Evolutionary conservation across 2,329 filamentous ascomycete genomes (phyloP), one percentile per base, ranked within the genome.

Genomic region (Thielaviopsis ethacetica): DNA sequence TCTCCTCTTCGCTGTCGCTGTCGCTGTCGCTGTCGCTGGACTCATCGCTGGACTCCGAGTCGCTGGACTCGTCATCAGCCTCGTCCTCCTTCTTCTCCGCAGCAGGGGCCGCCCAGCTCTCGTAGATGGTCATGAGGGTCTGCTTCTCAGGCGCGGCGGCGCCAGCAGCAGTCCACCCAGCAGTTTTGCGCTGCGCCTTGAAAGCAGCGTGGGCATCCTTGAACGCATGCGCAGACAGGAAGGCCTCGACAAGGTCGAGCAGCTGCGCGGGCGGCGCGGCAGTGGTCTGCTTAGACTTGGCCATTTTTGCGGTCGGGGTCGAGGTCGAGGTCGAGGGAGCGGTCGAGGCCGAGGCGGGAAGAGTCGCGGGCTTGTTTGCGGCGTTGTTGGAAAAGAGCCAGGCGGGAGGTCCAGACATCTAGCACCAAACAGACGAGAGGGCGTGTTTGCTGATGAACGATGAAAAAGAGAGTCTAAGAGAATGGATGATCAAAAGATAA

Each of bases 141-240:
- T 71, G 66, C 41, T 71, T 67, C 9, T 34, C 47, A 7, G 53
- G 30, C 1, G 58, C 24, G 6, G 60, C 56, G 62, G 65, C 51
- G 53, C 62, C 63, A 21, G 70, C 63, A 21, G 67, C 65, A 52
- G 72, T 68, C 74, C 74, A 78, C 56, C 74, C 76, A 63, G 77
- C 76, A 70, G 72, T 75, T 67, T 71, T 76, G 57, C 79, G 74
- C 67, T 88, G 82, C 67, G 83, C 80, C 65, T 75, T 74, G 66
- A 89, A 84, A 5, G 80, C 78, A 61, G 76, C 72, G 66, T 78
- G 79, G 53, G 85, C 80, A 61, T 75, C 74, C 54, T 75, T 69
- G 65, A 87, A 85, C n/a, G 81, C 78, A 68, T 85, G 77, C 53
- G 84, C 77, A 50, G 76, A 76, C 55, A 90, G 75, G 69, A 89